phyloP scores from a whole-genome alignment of 331 rosid genomes.

The Dryas integrifolia region DNA sequence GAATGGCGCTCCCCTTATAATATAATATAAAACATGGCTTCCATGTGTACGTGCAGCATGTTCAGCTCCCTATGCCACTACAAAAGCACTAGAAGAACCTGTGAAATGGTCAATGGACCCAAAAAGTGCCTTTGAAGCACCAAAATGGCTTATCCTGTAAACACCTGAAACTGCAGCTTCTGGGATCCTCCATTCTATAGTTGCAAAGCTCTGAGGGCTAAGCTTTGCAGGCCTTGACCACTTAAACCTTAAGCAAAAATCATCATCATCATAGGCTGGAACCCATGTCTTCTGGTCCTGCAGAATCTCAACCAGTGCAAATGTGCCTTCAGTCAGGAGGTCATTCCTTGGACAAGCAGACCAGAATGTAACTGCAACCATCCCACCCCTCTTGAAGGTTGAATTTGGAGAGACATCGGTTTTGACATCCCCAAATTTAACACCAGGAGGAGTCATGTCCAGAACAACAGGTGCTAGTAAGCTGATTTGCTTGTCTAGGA shows the following conservation, averaged over 20 bases:
- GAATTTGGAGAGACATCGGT: constrained; percentile 13
- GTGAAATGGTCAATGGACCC: constrained; percentile 23
- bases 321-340: constrained; percentile 30
- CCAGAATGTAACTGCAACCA: constrained; percentile 27
- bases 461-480: constrained; percentile 22
- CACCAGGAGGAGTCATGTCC: constrained; percentile 22
- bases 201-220: constrained; percentile 23
- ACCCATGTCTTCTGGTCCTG: constrained; percentile 18
- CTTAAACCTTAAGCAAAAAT: constrained; percentile 23
- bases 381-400: constrained; percentile 16
- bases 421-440: constrained; percentile 21
- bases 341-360: constrained; percentile 31
- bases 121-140: constrained; percentile 12
- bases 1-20: not conserved
- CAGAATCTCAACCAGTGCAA: constrained; percentile 27
- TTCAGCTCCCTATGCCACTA: constrained; percentile 9
- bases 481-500: constrained; percentile 28
- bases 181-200: constrained; percentile 29
- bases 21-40: not conserved
- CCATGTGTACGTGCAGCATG: not conserved
- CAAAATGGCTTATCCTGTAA: constrained; percentile 24
- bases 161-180: constrained; percentile 8
- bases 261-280: constrained; percentile 29
- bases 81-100: constrained; percentile 26
- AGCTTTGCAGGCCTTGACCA: constrained; percentile 25